These are phyloP conservation scores for Fusarium sp. DNA, from an alignment of 2,329 filamentous ascomycete species.

Conservation along the genomic window DNA sequence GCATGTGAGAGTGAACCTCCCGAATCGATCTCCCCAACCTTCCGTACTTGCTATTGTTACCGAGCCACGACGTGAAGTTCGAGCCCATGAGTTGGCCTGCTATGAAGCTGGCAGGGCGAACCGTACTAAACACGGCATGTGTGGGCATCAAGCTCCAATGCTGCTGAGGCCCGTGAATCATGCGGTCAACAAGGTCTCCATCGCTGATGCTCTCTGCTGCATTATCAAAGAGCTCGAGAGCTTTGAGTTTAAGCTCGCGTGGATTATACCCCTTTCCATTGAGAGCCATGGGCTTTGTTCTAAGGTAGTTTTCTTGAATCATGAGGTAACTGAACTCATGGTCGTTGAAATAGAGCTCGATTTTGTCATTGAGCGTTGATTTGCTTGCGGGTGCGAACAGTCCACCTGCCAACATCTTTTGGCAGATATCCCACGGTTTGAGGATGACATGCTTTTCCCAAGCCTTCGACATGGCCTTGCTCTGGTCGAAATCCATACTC, in stretches of 20 bases:
- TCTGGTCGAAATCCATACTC: slow-evolving; percentile 84
- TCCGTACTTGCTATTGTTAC: slow-evolving; percentile 90
- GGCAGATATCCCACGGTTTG: slow-evolving; percentile 98
- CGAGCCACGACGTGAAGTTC: slow-evolving; percentile 90
- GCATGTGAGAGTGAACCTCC: slow-evolving; percentile 98
- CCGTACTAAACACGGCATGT: slow-evolving; percentile 95
- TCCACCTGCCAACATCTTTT: slow-evolving; percentile 89
- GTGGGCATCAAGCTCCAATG: slow-evolving; percentile 99
- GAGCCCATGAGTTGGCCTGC: slow-evolving; percentile 82
- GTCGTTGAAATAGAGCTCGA: slow-evolving; percentile 98
- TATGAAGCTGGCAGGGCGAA: slow-evolving; percentile 88
- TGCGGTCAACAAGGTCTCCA: slow-evolving; percentile 93
- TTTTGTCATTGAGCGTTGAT: slow-evolving; percentile 94
- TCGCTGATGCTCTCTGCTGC: slow-evolving; percentile 97
- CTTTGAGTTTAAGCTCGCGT: slow-evolving; percentile 80
- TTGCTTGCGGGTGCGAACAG: slow-evolving; percentile 88
- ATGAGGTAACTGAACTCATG: slow-evolving; percentile 98
- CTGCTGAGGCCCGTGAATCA: slow-evolving; percentile 98
- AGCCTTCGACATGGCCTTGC: slow-evolving; percentile 94
- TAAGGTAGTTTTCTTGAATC: slow-evolving; percentile 98
- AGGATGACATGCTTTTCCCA: slow-evolving; percentile 98
- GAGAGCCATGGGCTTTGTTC: slow-evolving; percentile 78
- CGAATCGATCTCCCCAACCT: slow-evolving; percentile 85
- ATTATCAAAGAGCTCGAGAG: slow-evolving; percentile 86
- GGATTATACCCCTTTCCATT: slow-evolving; percentile 67